Conservation (phyloP, 1,284 basidiomycete species). For the Schizophyllum amplum region DNA sequence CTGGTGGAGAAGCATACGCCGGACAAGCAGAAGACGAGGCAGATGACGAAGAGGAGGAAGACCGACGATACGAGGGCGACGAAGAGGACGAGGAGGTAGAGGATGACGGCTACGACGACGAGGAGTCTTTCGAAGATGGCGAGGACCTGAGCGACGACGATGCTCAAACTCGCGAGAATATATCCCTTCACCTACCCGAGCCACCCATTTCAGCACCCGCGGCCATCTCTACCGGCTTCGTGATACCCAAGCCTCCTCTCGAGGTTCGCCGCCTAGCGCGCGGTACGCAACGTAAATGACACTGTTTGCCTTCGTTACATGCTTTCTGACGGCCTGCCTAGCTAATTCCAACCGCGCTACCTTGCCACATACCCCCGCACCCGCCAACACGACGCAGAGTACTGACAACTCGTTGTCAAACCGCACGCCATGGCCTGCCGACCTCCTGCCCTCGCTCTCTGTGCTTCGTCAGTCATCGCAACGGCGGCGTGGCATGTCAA, state of each 20-base stretch:
- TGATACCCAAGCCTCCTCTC: neutral
- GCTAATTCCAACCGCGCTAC: neutral
- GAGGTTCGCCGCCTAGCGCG: neutral
- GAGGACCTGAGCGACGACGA: neutral
- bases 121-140: neutral
- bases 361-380: neutral
- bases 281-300: neutral
- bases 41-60: neutral
- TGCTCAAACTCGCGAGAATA: neutral
- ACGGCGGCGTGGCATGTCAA: neutral
- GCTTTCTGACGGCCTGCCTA: neutral
- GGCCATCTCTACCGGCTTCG: neutral
- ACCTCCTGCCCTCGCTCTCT: neutral
- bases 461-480: neutral
- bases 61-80: neutral
- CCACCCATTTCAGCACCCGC: neutral
- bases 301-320: neutral
- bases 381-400: neutral
- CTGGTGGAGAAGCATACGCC: neutral
- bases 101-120: neutral
- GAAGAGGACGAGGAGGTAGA: neutral
- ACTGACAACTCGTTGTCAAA: neutral
- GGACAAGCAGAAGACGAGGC: neutral
- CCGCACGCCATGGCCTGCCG: neutral
- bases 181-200: neutral